Evolutionary conservation across 495 filamentous ascomycete species (phyloP).

Genomic region (Peziza echinospora): DNA sequence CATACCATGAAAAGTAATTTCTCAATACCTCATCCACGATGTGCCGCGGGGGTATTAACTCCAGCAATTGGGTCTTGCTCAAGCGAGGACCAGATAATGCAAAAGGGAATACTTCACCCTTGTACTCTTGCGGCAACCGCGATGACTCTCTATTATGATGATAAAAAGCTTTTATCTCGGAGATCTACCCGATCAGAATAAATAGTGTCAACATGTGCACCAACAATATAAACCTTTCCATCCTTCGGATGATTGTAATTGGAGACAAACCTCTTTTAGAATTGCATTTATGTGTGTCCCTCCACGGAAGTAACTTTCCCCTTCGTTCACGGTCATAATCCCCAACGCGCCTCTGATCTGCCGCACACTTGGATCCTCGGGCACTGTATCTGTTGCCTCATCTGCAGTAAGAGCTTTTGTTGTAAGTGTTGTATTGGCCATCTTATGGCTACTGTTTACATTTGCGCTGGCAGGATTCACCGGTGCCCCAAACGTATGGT

Average conservation of each 20-base stretch:
- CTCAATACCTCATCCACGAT: constrained; percentile 55
- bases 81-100: constrained; percentile 45
- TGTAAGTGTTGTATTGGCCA: too few relatives aligned
- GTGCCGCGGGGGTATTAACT: constrained; percentile 56
- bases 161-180: constrained; percentile 87
- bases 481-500: constrained; percentile 19
- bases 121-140: constrained; percentile 46
- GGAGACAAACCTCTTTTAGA: constrained; percentile 46
- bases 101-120: constrained; percentile 24
- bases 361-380: constrained; percentile 44
- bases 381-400: constrained; percentile 1
- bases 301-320: constrained; percentile 66
- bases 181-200: constrained; percentile 34
- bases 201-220: constrained; percentile 7
- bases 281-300: constrained; percentile 81
- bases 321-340: constrained; percentile 65
- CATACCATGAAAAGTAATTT: constrained; percentile 49
- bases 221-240: constrained; percentile 5
- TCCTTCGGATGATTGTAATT: constrained; percentile 16
- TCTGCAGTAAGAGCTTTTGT: constrained; percentile 1
- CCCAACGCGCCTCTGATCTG: constrained; percentile 70
- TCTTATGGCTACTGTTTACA: too few relatives aligned
- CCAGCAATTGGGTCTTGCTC: constrained; percentile 49
- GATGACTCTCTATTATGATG: constrained; percentile 40
- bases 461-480: too few relatives aligned